Evolutionary conservation across 2,329 filamentous ascomycete species (phyloP), one percentile per base, ranked within the genome.

Genomic region (Talaromyces sp.): DNA sequence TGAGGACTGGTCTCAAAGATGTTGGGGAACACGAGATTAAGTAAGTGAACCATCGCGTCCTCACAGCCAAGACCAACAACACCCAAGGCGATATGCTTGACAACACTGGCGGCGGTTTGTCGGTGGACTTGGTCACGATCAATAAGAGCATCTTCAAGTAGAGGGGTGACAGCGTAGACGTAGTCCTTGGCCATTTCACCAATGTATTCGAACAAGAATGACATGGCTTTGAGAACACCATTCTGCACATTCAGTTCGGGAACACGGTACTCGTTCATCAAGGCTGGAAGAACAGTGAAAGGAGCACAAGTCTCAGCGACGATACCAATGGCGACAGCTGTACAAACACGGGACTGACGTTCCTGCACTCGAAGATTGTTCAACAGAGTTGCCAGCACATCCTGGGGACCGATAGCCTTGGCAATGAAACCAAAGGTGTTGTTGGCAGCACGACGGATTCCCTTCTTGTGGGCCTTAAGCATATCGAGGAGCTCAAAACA

Each of bases 151-250:
- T 99, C 94, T 70, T 99, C 94, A 2, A 99, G 86, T 9, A 99
- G 80, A 6, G 94, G 94, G 2, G 92, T 97, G 30, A 99, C 92
- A 16, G 95, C 94, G 69, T 99, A 99, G 69, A 99, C 94, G 71
- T 99, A 99, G 75, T 99, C 94, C 77, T 97, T 99, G 59, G 91
- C 91, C 94, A 99, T 97, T 75, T 99, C 94, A 58, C 94, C 94
- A 71, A 99, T 99, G 76, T 99, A 99, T 70, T 99, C 94, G 69
- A 97, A 99, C 56, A 99, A 82, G 82, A 99, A 99, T 6, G 90
- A 95, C 48, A 99, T 82, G 4, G 92, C 92, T 74, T 99, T 99
- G 70, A 99, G 86, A 30, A 99, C 94, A 77, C 94, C 94, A 65
- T 99, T 99, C 72, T 99, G 94, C 22, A 99, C 94, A 70, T 99